These are phyloP conservation scores for Ogataea angusta DNA, from an alignment of 805 yeast genomes.

Conservation along the genomic window DNA sequence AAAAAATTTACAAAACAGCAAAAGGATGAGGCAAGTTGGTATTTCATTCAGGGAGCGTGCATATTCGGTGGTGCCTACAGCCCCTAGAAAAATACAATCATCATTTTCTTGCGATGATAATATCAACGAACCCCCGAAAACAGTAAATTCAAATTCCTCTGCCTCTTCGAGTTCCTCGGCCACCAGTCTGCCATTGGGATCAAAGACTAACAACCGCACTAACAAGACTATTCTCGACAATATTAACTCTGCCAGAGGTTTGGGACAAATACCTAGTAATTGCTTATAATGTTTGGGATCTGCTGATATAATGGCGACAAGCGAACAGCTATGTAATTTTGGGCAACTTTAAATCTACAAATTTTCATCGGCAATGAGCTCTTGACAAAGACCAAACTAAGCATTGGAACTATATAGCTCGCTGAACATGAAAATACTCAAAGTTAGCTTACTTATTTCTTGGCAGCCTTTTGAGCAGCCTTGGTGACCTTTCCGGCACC, in stretches of 20 bases:
- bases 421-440: background rate
- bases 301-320: too few relatives aligned
- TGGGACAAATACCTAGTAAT: too few relatives aligned
- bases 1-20: slow-evolving; percentile 43
- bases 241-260: slow-evolving; percentile 25
- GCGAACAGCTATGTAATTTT: too few relatives aligned
- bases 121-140: too few relatives aligned
- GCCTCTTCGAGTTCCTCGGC: slow-evolving; percentile 6
- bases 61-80: slow-evolving; percentile 74
- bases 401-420: slow-evolving; percentile 1
- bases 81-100: slow-evolving; percentile 40
- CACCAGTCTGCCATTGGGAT: too few relatives aligned
- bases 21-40: slow-evolving; percentile 66
- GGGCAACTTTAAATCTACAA: too few relatives aligned
- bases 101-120: too few relatives aligned
- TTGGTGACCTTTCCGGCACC: slow-evolving; percentile 93
- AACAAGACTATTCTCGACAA: slow-evolving; percentile 17
- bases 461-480: slow-evolving; percentile 84
- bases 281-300: too few relatives aligned
- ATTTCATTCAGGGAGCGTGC: slow-evolving; percentile 67
- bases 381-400: slow-evolving; percentile 10
- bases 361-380: too few relatives aligned
- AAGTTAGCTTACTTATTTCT: slow-evolving; percentile 54
- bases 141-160: background rate
- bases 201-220: slow-evolving; percentile 3